phyloP scores from a whole-genome alignment of 305 asterid genomes.

The Fraxinus paxiana region DNA sequence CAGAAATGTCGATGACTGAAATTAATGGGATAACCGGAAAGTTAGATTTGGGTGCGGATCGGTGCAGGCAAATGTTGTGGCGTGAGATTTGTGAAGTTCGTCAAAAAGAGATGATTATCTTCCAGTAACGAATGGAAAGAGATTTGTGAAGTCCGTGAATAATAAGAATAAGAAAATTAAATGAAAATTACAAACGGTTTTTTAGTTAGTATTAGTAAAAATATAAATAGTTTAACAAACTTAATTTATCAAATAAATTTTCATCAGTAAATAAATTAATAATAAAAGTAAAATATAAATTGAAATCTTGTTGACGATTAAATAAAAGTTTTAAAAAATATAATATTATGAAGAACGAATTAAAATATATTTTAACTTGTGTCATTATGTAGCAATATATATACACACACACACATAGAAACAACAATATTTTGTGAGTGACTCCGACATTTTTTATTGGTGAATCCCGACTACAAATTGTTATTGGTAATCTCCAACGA shows the following conservation, averaged over 20 bases:
- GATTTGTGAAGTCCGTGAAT: no score
- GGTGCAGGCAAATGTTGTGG: neutral
- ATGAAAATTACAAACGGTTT: neutral
- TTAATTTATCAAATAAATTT: no score
- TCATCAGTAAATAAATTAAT: neutral
- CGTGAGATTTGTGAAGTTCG: neutral
- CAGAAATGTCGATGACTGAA: neutral
- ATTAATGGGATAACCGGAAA: neutral
- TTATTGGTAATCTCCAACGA: no score
- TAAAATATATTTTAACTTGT: no score
- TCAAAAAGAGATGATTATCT: neutral
- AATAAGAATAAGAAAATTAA: neutral
- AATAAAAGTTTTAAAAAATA: no score
- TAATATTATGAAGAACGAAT: neutral
- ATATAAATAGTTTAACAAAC: no score
- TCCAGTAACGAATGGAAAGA: no score
- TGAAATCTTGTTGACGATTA: neutral
- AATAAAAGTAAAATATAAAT: no score
- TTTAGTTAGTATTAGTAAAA: neutral
- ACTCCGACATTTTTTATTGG: neutral
- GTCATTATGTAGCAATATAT: neutral
- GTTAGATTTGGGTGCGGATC: neutral
- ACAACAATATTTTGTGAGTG: neutral
- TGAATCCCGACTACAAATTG: neutral
- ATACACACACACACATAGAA: no score